A percentile compares a stretch with the other conserved stretches of the same genome.
Evolutionary conservation across 75 land plant genomes (phyloP).

Genomic region (Cupressus sempervirens): DNA sequence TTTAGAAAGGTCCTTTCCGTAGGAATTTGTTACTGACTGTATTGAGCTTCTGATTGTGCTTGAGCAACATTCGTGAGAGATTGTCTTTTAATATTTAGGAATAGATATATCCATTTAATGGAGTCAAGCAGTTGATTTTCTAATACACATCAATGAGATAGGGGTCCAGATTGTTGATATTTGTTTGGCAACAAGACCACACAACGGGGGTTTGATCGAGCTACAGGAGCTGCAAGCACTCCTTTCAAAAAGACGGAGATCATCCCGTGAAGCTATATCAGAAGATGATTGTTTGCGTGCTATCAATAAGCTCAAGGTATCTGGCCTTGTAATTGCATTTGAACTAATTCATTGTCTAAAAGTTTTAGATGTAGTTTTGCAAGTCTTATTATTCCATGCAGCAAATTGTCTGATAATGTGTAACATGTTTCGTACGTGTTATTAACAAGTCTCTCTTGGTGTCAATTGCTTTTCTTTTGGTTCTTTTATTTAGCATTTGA

Average conservation of each 20-base stretch:
- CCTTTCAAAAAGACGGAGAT: slow-evolving; percentile 60
- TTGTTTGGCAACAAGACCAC: slow-evolving; percentile 83
- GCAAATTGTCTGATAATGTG: not conserved
- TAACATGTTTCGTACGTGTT: not conserved
- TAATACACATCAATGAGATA: slow-evolving; percentile 17
- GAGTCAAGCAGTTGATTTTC: not conserved
- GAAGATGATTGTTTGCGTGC: slow-evolving; percentile 95
- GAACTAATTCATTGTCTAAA: not conserved
- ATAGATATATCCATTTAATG: not conserved
- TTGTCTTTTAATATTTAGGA: not conserved
- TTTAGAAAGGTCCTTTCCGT: not conserved
- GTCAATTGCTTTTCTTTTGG: not conserved
- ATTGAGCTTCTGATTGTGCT: not conserved
- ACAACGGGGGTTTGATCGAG: slow-evolving; percentile 88
- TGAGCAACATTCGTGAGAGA: not conserved
- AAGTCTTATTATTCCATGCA: not conserved
- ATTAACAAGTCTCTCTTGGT: not conserved
- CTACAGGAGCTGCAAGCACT: slow-evolving; percentile 68
- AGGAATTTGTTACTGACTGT: not conserved
- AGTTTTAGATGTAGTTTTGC: slow-evolving; percentile 7
- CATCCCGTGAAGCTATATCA: slow-evolving; percentile 76
- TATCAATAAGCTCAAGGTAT: slow-evolving; percentile 85
- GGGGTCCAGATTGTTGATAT: slow-evolving; percentile 98
- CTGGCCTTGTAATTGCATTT: not conserved
- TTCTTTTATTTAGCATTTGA: not conserved